Conservation (phyloP, 2,329 filamentous ascomycete genomes). For the Pezizomycotina sp. region DNA sequence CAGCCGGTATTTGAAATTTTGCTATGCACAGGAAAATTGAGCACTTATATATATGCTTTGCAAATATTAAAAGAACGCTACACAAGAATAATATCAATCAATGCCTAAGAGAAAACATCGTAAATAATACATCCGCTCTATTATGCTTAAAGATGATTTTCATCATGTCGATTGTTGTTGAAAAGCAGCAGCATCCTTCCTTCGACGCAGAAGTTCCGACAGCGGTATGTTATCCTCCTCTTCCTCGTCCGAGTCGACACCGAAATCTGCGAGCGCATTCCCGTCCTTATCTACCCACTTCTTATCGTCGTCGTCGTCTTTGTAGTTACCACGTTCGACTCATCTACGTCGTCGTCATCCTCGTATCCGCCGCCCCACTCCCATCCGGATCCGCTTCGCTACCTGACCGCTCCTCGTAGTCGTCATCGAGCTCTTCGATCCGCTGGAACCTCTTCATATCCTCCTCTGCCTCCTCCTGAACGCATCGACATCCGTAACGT, state of each 20-base stretch:
- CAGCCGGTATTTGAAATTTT: no score
- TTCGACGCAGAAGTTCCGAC: conserved; percentile 46
- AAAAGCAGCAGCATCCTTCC: no score
- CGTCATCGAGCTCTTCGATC: neutral
- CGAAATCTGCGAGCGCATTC: conserved; percentile 57
- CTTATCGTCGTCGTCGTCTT: conserved; percentile 35
- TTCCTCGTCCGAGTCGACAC: conserved; percentile 56
- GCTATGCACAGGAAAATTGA: no score
- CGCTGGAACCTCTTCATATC: conserved; percentile 34
- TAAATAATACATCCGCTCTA: no score
- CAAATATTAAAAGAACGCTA: no score
- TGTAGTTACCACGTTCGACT: conserved; percentile 24
- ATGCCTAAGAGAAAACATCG: no score
- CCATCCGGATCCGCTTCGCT: conserved; percentile 11
- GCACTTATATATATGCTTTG: no score
- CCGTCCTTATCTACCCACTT: conserved; percentile 62
- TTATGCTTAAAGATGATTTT: no score
- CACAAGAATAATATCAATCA: no score
- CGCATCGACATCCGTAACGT: conserved; percentile 32
- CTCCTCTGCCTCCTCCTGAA: conserved; percentile 37
- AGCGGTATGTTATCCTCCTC: conserved; percentile 51
- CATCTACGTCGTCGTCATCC: conserved; percentile 26
- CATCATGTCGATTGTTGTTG: no score
- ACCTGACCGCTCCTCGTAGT: conserved; percentile 18
- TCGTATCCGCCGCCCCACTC: conserved; percentile 16